Percentiles rank a stretch among this genome's conserved stretches.
These are phyloP conservation scores for Maudiozyma barnettii DNA, from an alignment of 805 yeast species.

Conservation along the genomic window DNA sequence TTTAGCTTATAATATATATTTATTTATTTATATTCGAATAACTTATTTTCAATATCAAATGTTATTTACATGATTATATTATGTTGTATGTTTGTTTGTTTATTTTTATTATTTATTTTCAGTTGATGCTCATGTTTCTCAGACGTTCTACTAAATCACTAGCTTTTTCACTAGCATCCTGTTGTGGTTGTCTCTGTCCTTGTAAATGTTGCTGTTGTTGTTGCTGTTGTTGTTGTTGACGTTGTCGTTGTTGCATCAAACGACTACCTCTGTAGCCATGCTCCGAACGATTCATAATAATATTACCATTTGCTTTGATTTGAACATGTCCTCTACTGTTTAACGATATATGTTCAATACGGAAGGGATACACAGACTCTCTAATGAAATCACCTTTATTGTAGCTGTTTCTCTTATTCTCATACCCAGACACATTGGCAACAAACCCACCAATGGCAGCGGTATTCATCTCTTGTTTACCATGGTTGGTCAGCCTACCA, in stretches of 20 bases:
- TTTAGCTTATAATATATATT: too few species aligned
- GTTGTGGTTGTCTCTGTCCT: neutral
- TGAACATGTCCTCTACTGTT: slow-evolving; percentile 30
- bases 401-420: slow-evolving; percentile 29
- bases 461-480: slow-evolving; percentile 18
- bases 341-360: slow-evolving; percentile 31
- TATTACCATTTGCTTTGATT: slow-evolving; percentile 13
- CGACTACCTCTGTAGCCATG: slow-evolving; percentile 1
- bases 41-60: neutral
- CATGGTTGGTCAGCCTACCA: slow-evolving; percentile 43
- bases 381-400: slow-evolving; percentile 34
- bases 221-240: slow-evolving; percentile 1
- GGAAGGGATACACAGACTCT: slow-evolving; percentile 37
- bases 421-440: slow-evolving; percentile 25
- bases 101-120: neutral
- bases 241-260: neutral
- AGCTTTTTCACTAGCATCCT: slow-evolving; percentile 4
- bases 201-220: neutral
- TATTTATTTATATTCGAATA: neutral
- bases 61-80: neutral
- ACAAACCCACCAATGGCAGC: slow-evolving; percentile 54
- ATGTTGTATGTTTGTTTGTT: neutral
- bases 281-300: neutral
- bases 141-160: slow-evolving; percentile 5
- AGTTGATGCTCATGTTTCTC: slow-evolving; percentile 5